Conservation (phyloP, 352 stramenopile species). For the Globisporangium perplexum region DNA sequence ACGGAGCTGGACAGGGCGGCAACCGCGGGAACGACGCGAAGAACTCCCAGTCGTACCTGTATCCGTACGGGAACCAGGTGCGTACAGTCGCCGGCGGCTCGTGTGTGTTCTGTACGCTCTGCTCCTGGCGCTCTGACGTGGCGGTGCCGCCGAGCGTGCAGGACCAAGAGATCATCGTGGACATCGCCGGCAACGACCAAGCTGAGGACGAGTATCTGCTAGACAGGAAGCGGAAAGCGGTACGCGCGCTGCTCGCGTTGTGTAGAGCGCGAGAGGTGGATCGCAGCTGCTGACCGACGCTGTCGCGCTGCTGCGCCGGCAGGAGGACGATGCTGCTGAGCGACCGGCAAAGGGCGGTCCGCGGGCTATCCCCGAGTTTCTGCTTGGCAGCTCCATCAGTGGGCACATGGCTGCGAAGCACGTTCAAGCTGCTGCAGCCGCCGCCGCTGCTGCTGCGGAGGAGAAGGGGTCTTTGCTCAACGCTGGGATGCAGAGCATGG, state of each 20-base stretch:
- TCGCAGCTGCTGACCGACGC: not conserved
- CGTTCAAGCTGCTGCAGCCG: constrained; percentile 28
- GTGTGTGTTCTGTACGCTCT: no score
- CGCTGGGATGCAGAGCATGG: constrained; percentile 42
- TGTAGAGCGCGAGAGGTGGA: not conserved
- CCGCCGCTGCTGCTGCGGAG: constrained; percentile 14
- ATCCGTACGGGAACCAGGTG: constrained; percentile 66
- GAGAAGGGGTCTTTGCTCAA: constrained; percentile 30
- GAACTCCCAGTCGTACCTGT: constrained; percentile 82
- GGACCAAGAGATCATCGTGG: constrained; percentile 84
- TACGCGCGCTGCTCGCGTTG: constrained; percentile 9
- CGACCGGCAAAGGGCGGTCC: constrained; percentile 45
- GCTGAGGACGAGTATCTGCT: constrained; percentile 78
- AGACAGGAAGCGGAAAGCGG: constrained; percentile 59
- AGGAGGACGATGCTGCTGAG: constrained; percentile 52
- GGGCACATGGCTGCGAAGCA: constrained; percentile 84
- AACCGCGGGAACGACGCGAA: constrained; percentile 38
- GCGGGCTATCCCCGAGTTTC: constrained; percentile 68
- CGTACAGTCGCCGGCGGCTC: not conserved
- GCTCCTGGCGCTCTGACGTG: not conserved
- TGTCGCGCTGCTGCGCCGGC: no score
- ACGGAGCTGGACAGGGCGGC: constrained; percentile 18
- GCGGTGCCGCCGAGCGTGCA: constrained; percentile 1
- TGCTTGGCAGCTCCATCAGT: constrained; percentile 83
- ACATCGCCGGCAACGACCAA: constrained; percentile 75